phyloP scores from a whole-genome alignment of 495 filamentous ascomycete species.

The Hypoxylon perforatum region DNA sequence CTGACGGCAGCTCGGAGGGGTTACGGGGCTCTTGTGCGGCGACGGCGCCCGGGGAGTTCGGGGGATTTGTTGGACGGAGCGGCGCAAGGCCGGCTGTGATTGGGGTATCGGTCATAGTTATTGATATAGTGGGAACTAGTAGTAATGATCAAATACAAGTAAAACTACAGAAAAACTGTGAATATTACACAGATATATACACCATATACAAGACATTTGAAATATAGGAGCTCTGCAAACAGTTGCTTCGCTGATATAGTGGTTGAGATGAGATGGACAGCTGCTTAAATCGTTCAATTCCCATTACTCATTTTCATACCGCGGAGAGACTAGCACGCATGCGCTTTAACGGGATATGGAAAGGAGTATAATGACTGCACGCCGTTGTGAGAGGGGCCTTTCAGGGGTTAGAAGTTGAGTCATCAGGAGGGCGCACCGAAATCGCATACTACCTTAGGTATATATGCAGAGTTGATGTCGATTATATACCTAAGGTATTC shows the following conservation, averaged over 20 bases:
- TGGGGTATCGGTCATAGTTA: conserved; percentile 24
- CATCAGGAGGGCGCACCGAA: neutral
- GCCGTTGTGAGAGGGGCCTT: conserved; percentile 10
- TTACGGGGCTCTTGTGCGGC: neutral
- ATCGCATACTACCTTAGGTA: neutral
- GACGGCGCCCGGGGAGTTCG: neutral
- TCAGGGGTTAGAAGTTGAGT: conserved; percentile 29
- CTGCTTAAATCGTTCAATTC: too few relatives aligned
- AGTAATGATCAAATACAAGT: neutral
- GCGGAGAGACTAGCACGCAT: too few relatives aligned
- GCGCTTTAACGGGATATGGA: neutral
- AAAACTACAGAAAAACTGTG: too few relatives aligned
- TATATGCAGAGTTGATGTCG: neutral
- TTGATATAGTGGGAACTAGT: neutral
- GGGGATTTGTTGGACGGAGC: conserved; percentile 1
- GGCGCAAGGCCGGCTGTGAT: conserved; percentile 2
- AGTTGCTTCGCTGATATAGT: too few relatives aligned
- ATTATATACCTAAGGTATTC: neutral
- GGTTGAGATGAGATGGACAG: too few relatives aligned
- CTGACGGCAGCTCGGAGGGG: conserved; percentile 7
- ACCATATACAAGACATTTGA: too few relatives aligned
- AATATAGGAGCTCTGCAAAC: too few relatives aligned
- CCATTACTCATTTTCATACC: neutral
- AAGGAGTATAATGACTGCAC: neutral
- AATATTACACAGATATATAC: too few relatives aligned